phyloP scores from a whole-genome alignment of 768 basidiomycete species.

The Sporobolomyces phaffii region DNA sequence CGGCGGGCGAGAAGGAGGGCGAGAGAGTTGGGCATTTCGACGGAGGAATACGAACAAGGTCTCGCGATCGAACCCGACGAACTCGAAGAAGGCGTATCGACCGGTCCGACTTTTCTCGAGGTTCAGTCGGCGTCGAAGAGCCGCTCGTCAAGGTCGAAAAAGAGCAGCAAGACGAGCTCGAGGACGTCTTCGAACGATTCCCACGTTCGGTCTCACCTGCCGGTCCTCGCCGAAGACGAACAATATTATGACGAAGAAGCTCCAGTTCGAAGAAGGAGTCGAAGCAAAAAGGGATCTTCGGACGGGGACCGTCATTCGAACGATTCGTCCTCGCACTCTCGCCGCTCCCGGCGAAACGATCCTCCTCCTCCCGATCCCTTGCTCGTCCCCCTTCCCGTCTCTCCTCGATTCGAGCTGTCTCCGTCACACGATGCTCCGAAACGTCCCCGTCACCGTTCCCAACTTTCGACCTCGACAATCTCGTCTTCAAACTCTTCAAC shows the following conservation, averaged over 20 bases:
- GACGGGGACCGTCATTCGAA: conserved; percentile 1
- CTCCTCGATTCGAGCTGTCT: background rate
- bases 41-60: conserved; percentile 17
- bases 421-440: background rate
- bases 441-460: conserved; percentile 10
- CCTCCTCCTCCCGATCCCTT: background rate
- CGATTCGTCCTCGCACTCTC: background rate
- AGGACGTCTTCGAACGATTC: background rate
- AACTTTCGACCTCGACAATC: conserved; percentile 16
- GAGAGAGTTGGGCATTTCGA: conserved; percentile 10
- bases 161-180: conserved; percentile 8
- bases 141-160: background rate
- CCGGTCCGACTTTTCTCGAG: background rate
- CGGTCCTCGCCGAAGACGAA: background rate
- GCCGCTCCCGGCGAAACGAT: background rate
- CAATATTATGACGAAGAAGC: background rate
- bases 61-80: conserved; percentile 5
- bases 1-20: conserved; percentile 12
- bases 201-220: background rate
- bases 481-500: too few species aligned
- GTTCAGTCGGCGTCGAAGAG: background rate
- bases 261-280: background rate
- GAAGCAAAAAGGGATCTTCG: background rate
- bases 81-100: background rate
- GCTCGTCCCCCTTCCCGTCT: conserved; percentile 6